These are phyloP conservation scores for Ustilago trichophora DNA, from an alignment of 1,284 basidiomycete species.

Conservation along the genomic window DNA sequence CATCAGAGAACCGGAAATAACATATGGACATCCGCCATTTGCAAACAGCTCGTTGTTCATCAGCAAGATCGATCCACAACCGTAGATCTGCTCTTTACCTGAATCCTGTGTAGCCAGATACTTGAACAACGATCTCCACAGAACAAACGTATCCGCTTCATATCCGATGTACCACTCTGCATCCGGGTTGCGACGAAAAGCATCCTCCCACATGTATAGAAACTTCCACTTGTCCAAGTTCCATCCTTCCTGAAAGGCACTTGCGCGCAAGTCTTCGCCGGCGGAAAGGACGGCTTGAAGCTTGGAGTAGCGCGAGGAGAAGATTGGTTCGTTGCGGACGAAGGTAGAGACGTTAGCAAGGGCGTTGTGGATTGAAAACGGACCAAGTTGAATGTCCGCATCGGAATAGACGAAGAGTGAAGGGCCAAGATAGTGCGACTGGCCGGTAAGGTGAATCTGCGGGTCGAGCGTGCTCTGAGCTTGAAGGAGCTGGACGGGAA, in stretches of 20 bases:
- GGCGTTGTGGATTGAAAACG: constrained; percentile 15
- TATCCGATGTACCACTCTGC: constrained; percentile 40
- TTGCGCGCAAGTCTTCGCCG: not conserved
- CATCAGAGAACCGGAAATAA: constrained; percentile 38
- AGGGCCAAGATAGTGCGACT: constrained; percentile 3
- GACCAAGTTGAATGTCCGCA: constrained; percentile 2
- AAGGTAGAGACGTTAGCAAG: constrained; percentile 27
- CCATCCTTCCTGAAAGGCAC: constrained; percentile 16
- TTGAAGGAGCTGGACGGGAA: constrained; percentile 27
- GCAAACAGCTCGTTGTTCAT: constrained; percentile 25
- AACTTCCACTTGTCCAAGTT: constrained; percentile 40
- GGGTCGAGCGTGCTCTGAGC: constrained; percentile 8
- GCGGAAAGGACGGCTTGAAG: constrained; percentile 7
- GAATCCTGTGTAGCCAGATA: constrained; percentile 17
- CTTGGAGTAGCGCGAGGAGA: constrained; percentile 13
- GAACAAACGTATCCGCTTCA: constrained; percentile 34
- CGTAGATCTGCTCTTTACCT: constrained; percentile 13
- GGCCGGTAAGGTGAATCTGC: constrained; percentile 4
- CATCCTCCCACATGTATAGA: constrained; percentile 43
- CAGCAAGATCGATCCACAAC: constrained; percentile 14
- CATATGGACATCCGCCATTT: constrained; percentile 31
- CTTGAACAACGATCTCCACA: constrained; percentile 32
- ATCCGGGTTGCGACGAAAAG: constrained; percentile 11
- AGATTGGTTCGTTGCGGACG: constrained; percentile 4
- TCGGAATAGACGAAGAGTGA: constrained; percentile 32